Conservation (phyloP, 805 yeast species). For the Kodamaea leandrae region DNA sequence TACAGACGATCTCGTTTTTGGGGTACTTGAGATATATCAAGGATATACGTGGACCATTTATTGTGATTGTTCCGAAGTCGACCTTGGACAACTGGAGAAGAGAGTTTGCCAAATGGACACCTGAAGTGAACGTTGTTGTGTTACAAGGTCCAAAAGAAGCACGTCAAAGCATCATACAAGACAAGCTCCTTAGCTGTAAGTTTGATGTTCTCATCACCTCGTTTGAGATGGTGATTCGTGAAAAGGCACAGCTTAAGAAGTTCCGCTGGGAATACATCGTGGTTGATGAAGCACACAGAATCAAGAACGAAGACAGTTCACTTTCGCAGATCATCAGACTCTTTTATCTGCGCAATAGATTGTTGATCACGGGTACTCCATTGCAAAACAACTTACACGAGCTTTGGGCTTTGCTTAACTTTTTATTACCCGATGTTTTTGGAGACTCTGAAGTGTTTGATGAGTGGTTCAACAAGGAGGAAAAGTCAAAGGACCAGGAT, state of each 20-base stretch:
- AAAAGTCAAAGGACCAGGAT: constrained; percentile 57
- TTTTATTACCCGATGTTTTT: constrained; percentile 89
- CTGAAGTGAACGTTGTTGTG: constrained; percentile 82
- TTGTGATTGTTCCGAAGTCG: constrained; percentile 91
- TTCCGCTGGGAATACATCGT: constrained; percentile 91
- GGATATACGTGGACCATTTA: constrained; percentile 82
- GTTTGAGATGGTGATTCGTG: constrained; percentile 90
- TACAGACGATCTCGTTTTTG: constrained; percentile 89
- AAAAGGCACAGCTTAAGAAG: constrained; percentile 75
- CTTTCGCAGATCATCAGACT: constrained; percentile 88
- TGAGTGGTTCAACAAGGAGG: constrained; percentile 66
- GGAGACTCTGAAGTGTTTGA: constrained; percentile 89
- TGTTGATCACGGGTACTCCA: constrained; percentile 94
- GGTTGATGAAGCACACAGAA: constrained; percentile 95
- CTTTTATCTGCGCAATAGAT: constrained; percentile 79
- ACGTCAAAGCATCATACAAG: constrained; percentile 58
- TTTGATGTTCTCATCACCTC: constrained; percentile 91
- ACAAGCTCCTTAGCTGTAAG: constrained; percentile 62
- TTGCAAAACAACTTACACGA: constrained; percentile 93
- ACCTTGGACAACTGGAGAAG: constrained; percentile 96
- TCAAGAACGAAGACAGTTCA: constrained; percentile 90
- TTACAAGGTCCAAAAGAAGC: constrained; percentile 89
- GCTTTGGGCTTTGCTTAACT: constrained; percentile 91
- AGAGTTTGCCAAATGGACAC: constrained; percentile 94
- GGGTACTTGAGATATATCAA: constrained; percentile 82